These are phyloP conservation scores for Metarhizium brunneum DNA, from an alignment of 2,329 filamentous ascomycete genomes.

Conservation along the genomic window DNA sequence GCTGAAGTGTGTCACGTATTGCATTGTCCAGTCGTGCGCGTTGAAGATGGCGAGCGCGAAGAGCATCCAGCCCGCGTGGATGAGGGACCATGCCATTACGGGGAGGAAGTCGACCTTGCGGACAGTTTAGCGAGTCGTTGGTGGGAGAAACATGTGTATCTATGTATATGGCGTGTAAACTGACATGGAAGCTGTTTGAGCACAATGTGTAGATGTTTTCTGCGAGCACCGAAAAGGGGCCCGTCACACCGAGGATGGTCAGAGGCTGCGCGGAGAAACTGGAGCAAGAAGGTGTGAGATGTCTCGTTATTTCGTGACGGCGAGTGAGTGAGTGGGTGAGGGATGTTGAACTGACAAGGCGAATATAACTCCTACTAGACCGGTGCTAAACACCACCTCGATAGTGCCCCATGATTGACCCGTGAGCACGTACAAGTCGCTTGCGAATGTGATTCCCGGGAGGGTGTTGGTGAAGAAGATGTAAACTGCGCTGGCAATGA, in stretches of 20 bases:
- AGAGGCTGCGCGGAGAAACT: constrained; percentile 51
- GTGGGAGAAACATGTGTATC: too few species aligned
- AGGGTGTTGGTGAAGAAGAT: constrained; percentile 60
- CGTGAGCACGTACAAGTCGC: constrained; percentile 53
- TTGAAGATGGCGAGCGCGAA: constrained; percentile 56
- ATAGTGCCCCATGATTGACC: constrained; percentile 57
- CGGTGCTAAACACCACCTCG: constrained; percentile 58
- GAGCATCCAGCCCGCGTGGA: constrained; percentile 58
- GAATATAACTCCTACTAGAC: constrained; percentile 54
- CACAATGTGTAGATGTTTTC: constrained; percentile 56
- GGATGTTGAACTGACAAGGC: constrained; percentile 34
- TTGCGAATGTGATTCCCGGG: constrained; percentile 58
- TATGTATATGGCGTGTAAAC: constrained; percentile 3
- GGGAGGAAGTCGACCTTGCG: constrained; percentile 48
- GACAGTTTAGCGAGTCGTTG: not conserved
- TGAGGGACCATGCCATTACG: constrained; percentile 59
- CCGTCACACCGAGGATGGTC: constrained; percentile 57
- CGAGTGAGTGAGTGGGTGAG: not conserved
- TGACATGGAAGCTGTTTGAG: constrained; percentile 41
- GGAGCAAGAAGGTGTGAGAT: not conserved
- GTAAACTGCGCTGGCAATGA: constrained; percentile 54
- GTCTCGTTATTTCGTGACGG: too few species aligned
- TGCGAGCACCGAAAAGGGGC: constrained; percentile 57
- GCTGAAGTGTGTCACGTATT: constrained; percentile 58
- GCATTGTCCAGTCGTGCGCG: constrained; percentile 62